Evolutionary conservation across 345 rosid species (phyloP), one percentile per base, ranked within the genome.

Genomic region (Populus tremula): DNA sequence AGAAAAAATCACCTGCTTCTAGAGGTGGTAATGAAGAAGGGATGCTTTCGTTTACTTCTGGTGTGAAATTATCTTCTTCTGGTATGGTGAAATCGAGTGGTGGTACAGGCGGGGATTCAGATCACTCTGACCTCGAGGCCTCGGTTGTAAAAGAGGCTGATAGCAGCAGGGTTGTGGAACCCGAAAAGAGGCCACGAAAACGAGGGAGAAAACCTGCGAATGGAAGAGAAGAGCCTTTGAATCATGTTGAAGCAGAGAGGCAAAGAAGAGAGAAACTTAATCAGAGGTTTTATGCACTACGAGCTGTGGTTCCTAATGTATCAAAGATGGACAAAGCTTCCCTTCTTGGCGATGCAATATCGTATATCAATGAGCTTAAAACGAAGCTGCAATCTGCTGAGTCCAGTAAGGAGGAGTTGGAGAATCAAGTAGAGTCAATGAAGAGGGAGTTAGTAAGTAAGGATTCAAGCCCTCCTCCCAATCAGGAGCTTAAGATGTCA

Each of bases 321-420:
- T 95, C 99, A 0, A 95, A 95, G 81, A 95, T 95, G 99, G 99
- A 96, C 66, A 96, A 96, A 78, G 99, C 99, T 36, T 96, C 99
- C 10, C 91, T 95, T 11, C 90, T 95, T 0, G 99, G 94, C 9
- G 99, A 95, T 62, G 97, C 98, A 0, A 95, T 95, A 35, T 82
- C 97, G 4, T 95, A 95, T 77, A 95, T 95, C 43, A 89, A 90
- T 33, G 99, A 95, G 86, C 96, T 95, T 29, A 92, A 75, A 72
- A n/a, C 73, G 31, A 95, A 93, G 89, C 77, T 93, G 68, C 88
- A 83, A 69, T 79, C 56, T 41, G 53, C 88, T 1, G 96, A 92
- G 11, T 80, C 89, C 1, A 90, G 90, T 67, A 92, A 87, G 82
- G 90, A 89, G 78, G 89, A 91, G 80, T 21, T 95, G 81, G 87